Percentiles rank a stretch among this genome's conserved stretches.
phyloP scores from a whole-genome alignment of 2,329 filamentous ascomycete genomes.

The Colletotrichum sp. region DNA sequence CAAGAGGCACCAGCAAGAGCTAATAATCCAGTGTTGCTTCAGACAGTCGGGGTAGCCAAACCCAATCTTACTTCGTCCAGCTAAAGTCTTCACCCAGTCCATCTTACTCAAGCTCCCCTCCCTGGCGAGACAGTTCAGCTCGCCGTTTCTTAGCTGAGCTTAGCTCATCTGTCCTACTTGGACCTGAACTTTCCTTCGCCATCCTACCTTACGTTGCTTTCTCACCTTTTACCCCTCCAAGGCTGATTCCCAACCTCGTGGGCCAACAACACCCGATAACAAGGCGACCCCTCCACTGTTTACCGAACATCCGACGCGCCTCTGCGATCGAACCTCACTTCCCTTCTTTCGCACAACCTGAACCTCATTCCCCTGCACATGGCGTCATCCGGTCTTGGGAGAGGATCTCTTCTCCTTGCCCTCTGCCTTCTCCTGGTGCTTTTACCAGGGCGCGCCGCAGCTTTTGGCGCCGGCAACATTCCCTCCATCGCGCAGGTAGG shows the following conservation, averaged over 20 bases:
- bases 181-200: not conserved
- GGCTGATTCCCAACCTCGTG: not conserved
- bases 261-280: not conserved
- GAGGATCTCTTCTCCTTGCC: constrained; percentile 57
- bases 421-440: constrained; percentile 59
- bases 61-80: not conserved
- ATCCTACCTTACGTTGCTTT: not conserved
- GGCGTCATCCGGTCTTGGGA: constrained; percentile 51
- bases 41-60: not conserved
- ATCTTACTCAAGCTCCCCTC: not conserved
- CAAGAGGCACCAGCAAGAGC: not conserved
- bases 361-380: constrained; percentile 35
- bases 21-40: not conserved
- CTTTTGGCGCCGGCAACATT: constrained; percentile 75
- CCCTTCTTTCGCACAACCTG: not conserved
- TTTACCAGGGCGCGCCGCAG: constrained; percentile 60
- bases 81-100: not conserved
- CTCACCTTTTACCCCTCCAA: not conserved
- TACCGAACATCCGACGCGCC: not conserved
- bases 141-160: not conserved
- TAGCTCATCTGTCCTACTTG: not conserved
- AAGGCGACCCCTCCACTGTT: not conserved
- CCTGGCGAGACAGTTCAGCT: not conserved
- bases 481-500: constrained; percentile 61
- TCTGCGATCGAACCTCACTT: not conserved